These are phyloP conservation scores for Candida tetrigidarum DNA, from an alignment of 1,139 yeast genomes.

Conservation along the genomic window DNA sequence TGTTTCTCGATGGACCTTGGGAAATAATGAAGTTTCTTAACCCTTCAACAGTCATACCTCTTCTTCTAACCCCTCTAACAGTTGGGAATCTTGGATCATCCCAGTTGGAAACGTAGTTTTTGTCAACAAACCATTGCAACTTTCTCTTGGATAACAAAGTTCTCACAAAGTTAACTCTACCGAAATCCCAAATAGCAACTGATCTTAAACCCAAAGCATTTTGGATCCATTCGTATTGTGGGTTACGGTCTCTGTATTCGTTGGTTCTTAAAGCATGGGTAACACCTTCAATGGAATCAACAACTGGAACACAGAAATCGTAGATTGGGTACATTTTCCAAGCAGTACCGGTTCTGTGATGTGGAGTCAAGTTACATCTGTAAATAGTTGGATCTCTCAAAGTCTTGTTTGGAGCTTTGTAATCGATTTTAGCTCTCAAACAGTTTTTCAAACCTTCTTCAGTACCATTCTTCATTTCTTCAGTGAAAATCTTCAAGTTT, in stretches of 20 bases:
- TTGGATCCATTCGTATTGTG: constrained; percentile 97
- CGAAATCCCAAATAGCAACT: constrained; percentile 97
- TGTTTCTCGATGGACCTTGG: constrained; percentile 97
- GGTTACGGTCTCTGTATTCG: constrained; percentile 97
- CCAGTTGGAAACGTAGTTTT: constrained; percentile 86
- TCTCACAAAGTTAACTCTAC: constrained; percentile 94
- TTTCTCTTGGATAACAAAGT: constrained; percentile 95
- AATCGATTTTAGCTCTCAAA: constrained; percentile 94
- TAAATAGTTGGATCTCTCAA: constrained; percentile 96
- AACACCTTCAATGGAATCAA: constrained; percentile 93
- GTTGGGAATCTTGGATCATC: constrained; percentile 99
- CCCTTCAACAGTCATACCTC: constrained; percentile 99
- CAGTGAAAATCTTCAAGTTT: constrained; percentile 78
- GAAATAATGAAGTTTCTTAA: constrained; percentile 88
- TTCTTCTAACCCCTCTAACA: constrained; percentile 96
- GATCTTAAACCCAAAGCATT: constrained; percentile 79
- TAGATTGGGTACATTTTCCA: constrained; percentile 99
- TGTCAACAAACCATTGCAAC: constrained; percentile 98
- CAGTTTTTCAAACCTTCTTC: constrained; percentile 89
- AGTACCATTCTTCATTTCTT: constrained; percentile 92
- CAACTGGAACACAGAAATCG: constrained; percentile 97
- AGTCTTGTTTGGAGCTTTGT: constrained; percentile 87
- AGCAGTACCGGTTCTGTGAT: constrained; percentile 87
- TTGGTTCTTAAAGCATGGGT: constrained; percentile 97
- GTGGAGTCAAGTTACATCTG: constrained; percentile 96